Percentiles rank a stretch among this genome's conserved stretches.
These are phyloP conservation scores for Cyclocybe aegerita DNA, from an alignment of 768 basidiomycete genomes.

Conservation along the genomic window DNA sequence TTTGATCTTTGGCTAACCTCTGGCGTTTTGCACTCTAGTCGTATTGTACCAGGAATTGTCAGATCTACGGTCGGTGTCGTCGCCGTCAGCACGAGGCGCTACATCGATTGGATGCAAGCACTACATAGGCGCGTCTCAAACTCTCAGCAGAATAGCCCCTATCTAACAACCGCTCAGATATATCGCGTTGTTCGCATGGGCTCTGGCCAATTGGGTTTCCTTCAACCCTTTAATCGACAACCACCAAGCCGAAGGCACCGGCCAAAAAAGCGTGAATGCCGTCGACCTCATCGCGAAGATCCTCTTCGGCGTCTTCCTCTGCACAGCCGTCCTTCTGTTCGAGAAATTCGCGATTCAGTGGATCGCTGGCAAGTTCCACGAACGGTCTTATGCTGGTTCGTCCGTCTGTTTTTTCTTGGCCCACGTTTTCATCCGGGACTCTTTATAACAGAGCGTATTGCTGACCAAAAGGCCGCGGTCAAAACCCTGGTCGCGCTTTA, in stretches of 20 bases:
- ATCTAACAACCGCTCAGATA: constrained; percentile 34
- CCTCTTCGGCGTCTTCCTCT: constrained; percentile 72
- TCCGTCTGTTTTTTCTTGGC: constrained; percentile 5
- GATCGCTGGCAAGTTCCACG: constrained; percentile 83
- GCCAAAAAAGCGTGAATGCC: constrained; percentile 31
- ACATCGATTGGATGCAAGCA: constrained; percentile 76
- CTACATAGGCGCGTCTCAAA: constrained; percentile 51
- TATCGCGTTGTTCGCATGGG: constrained; percentile 70
- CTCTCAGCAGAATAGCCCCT: not conserved
- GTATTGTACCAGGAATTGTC: constrained; percentile 51
- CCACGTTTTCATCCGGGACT: constrained; percentile 3
- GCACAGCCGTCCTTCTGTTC: constrained; percentile 64
- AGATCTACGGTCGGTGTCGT: constrained; percentile 71
- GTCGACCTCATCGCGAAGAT: constrained; percentile 61
- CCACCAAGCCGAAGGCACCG: constrained; percentile 27
- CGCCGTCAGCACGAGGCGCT: constrained; percentile 67
- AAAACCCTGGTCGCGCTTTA: constrained; percentile 73
- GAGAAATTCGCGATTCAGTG: constrained; percentile 89
- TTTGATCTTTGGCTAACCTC: not conserved
- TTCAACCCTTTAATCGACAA: constrained; percentile 67
- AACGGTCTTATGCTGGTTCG: constrained; percentile 65
- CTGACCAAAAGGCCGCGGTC: constrained; percentile 80
- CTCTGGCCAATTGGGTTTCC: constrained; percentile 63
- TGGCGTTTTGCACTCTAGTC: constrained; percentile 29
- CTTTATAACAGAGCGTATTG: constrained; percentile 64